Evolutionary conservation across 2,329 filamentous ascomycete genomes (phyloP), one percentile per base, ranked within the genome.

Genomic region (Pseudogymnoascus sp.): DNA sequence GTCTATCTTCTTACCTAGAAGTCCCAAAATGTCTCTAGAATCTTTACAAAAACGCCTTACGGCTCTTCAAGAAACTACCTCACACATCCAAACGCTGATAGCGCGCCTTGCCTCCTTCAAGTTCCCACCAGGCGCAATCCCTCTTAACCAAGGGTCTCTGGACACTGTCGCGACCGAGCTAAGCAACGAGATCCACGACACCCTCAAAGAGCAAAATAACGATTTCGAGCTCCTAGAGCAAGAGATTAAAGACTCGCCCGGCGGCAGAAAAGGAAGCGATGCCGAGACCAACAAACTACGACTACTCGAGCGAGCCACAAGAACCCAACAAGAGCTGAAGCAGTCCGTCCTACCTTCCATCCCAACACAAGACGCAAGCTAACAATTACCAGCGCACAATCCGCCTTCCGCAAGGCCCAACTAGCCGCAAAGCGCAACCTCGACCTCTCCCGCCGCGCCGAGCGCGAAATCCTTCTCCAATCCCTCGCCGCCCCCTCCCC

Each of bases 171-270:
- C 87, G 18, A 59, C 58, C 33, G 92, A 96, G 75, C 82, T 97
- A 35, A 84, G 85, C 66, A 80, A 84, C 21, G 92, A 97, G 73
- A 96, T 97, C 65, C 86, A 88, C 67, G 86, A 90, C 69, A 82
- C 83, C 15, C 75, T 97, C 64, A 87, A 90, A 68, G 87, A 89
- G 62, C 84, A 89, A 59, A 87, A 95, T 69, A 90, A 95, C 65
- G 90, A 96, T 63, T 82, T 94, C 66, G 92, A 96, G 73, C 75
- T 94, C 15, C 72, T 97, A 35, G 80, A 79, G 58, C 90, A 94
- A 71, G 92, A 96, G 69, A 81, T 90, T 29, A 83, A 88, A 64
- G 90, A 90, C 68, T 75, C 92, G 27, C 79, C 82, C 36, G 73
- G 79, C 2, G 78, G 78, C 2, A 73, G 72, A 62, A 75, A 78